Base-by-base conservation (phyloP, 139 green algal species). In the Tetradesmus obliquus region DNA sequence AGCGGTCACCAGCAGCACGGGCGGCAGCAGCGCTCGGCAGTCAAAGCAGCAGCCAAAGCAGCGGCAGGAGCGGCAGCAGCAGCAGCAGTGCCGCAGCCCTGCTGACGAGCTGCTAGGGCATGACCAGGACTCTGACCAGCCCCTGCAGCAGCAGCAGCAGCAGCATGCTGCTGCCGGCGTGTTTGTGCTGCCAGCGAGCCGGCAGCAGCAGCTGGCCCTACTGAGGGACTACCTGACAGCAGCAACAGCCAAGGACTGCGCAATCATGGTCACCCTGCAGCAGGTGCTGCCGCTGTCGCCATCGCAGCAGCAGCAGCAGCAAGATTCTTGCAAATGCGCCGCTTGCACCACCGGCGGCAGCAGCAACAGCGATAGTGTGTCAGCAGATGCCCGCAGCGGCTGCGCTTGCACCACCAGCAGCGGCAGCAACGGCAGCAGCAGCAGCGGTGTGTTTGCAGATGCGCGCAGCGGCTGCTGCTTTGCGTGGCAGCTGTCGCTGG, bases 171-270 rank as follows among this genome's bases (percentile, higher is more conserved):
- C 81, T 45, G 32, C 32, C 32, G 32, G 32, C 32, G 32, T 45
- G 32, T 45, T 45, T 45, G 32, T 76, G 66, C 66, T 76, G 66
- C 81, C 53, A 32, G 53, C 19, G 1, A 20, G 5, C 82, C 62
- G 72, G 82, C 45, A 80, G 58, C 58, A 62, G 54, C 71, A 71
- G 66, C 51, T 93, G 2, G 62, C 72, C 1, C 82, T 95, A 17
- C 79, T 99, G n/a, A 90, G 94, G 0, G 83, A 90, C 13, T 99
- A 98, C 81, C 88, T 98, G 8, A 94, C 94, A 0, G 93, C 97
- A 6, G 93, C 93, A 2, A 98, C 97, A 2, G 97, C 96, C 69
- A 98, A 98, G 93, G 97, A 99, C 94, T 98, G 96, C 79, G 96
- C 95, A 22, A 55, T 98, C 69, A 98, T 98, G 96, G 88, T 98